A percentile compares a stretch with the other conserved stretches of the same genome.
Evolutionary conservation across 2,329 filamentous ascomycete genomes (phyloP).

Genomic region (Fusarium sarcochroum): DNA sequence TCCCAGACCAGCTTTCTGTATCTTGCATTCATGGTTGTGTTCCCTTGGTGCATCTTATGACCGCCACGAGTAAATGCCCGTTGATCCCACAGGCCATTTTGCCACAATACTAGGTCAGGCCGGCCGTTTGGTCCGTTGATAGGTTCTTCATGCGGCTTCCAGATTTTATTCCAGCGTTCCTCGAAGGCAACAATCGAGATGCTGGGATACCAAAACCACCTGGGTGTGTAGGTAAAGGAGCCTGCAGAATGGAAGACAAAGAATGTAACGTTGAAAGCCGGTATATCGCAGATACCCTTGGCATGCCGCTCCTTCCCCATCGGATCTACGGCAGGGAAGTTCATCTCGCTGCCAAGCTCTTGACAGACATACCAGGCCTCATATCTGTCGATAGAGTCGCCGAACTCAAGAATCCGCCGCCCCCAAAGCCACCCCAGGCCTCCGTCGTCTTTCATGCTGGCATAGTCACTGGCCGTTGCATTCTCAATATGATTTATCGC

Average conservation of each 20-base stretch:
- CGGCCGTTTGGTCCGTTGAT: not conserved
- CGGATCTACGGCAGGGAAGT: not conserved
- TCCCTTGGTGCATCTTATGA: not conserved
- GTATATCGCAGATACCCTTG: constrained; percentile 6
- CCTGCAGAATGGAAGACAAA: constrained; percentile 4
- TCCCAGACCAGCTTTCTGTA: constrained; percentile 13
- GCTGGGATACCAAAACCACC: constrained; percentile 13
- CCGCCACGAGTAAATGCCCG: constrained; percentile 7
- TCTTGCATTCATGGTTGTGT: not conserved
- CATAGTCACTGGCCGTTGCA: not conserved
- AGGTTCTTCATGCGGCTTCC: not conserved
- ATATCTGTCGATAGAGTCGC: constrained; percentile 13
- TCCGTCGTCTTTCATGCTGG: constrained; percentile 1
- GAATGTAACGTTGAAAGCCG: not conserved
- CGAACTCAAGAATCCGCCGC: constrained; percentile 1
- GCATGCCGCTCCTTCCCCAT: not conserved
- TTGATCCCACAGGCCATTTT: constrained; percentile 16
- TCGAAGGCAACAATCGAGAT: constrained; percentile 12
- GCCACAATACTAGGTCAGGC: constrained; percentile 1
- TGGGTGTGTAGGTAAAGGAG: not conserved
- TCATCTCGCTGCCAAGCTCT: constrained; percentile 12
- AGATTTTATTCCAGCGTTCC: constrained; percentile 7
- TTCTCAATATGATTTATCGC: not conserved
- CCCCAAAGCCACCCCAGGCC: constrained; percentile 14
- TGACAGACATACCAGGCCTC: constrained; percentile 4